These are phyloP conservation scores for Taphrina pruni DNA, from an alignment of 1,139 yeast genomes.

Conservation along the genomic window DNA sequence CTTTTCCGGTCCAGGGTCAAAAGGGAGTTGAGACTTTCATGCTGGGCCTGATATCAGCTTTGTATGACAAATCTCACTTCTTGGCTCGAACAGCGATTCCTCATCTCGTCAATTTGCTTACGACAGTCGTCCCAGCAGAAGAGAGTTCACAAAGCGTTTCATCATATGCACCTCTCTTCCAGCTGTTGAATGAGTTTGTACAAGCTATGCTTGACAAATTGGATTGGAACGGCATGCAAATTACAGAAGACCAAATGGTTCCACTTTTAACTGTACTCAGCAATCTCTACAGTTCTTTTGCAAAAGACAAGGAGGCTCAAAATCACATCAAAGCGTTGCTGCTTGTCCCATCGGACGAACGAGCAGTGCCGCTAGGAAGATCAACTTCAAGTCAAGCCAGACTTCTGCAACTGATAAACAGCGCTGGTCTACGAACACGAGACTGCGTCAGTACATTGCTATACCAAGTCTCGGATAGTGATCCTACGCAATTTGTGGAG, in stretches of 20 bases:
- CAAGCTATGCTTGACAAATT: slow-evolving; percentile 1
- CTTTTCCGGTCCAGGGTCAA: neutral
- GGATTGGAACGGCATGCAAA: neutral
- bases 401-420: slow-evolving; percentile 42
- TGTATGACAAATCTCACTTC: neutral
- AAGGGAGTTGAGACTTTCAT: neutral
- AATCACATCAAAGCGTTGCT: slow-evolving; percentile 29
- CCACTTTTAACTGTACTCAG: slow-evolving; percentile 31
- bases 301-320: slow-evolving; percentile 6
- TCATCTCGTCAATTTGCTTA: slow-evolving; percentile 4
- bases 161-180: slow-evolving; percentile 3
- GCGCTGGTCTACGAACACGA: slow-evolving; percentile 23
- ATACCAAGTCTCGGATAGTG: slow-evolving; percentile 43
- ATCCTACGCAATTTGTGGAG: slow-evolving; percentile 46
- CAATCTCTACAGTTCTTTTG: slow-evolving; percentile 8
- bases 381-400: slow-evolving; percentile 41
- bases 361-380: slow-evolving; percentile 45
- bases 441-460: slow-evolving; percentile 44
- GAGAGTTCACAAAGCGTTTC: neutral
- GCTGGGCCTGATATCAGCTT: neutral
- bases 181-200: slow-evolving; percentile 15
- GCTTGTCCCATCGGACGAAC: slow-evolving; percentile 42
- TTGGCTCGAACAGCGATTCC: neutral
- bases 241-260: slow-evolving; percentile 23
- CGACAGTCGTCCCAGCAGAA: neutral